Conservation (phyloP, 345 rosid species). For the Anastatica hierochuntica region DNA sequence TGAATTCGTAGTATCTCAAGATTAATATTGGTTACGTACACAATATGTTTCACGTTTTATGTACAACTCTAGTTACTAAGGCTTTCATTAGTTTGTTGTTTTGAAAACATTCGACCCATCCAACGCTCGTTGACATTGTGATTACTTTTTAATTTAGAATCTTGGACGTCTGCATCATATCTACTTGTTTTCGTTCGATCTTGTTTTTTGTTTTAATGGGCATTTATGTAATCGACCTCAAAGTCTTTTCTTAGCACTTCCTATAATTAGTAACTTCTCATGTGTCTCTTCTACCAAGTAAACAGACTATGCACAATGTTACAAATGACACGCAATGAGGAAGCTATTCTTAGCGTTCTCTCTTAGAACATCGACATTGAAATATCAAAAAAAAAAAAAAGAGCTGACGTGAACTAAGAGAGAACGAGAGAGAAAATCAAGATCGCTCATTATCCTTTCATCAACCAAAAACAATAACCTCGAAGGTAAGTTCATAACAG, state of each 20-base stretch:
- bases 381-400: neutral
- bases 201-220: too few relatives aligned
- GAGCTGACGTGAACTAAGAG: slow-evolving; percentile 10
- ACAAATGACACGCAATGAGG: slow-evolving; percentile 10
- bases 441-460: slow-evolving; percentile 1
- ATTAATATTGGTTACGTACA: too few relatives aligned
- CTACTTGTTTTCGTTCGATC: too few relatives aligned
- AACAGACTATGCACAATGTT: slow-evolving; percentile 10
- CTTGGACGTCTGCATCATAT: too few relatives aligned
- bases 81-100: too few relatives aligned
- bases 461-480: neutral
- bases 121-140: too few relatives aligned
- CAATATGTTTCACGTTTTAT: too few relatives aligned
- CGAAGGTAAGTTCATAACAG: neutral
- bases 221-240: slow-evolving; percentile 1
- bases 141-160: too few relatives aligned
- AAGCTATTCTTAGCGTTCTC: slow-evolving; percentile 18
- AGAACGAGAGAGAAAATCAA: neutral
- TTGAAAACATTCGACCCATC: too few relatives aligned
- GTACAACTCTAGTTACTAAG: too few relatives aligned
- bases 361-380: neutral
- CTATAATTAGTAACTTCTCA: slow-evolving; percentile 21
- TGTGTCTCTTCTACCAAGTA: slow-evolving; percentile 13
- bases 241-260: neutral
- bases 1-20: too few relatives aligned